Base-by-base conservation (phyloP, 768 basidiomycete genomes). In the Lentinula raphanica region DNA sequence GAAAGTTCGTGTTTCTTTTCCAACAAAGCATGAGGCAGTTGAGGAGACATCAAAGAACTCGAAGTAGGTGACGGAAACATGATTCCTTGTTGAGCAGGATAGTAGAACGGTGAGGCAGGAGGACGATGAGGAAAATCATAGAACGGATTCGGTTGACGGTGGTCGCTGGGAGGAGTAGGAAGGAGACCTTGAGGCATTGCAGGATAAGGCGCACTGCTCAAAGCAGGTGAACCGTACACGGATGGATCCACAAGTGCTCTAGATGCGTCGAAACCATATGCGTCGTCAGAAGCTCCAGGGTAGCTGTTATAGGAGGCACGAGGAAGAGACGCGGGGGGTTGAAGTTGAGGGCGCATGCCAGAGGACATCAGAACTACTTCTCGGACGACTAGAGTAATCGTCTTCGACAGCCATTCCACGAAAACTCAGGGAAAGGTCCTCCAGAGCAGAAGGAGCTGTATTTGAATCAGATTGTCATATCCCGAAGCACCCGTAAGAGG, bases 321-420 rank as follows among this genome's bases (percentile, higher is more conserved):
- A 59, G 74, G 75, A 64, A 79, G 66, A 32, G 63, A 67, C 15
- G 74, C 74, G 57, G 65, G 57, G 23, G 70, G 50, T 25, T 66
- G 50, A 60, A 69, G 59, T 58, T 64, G 59, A 54, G 71, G 66
- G 56, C 69, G 62, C 54, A 71, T 56, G 60, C 68, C 63, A 59
- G 68, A 68, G 6, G 59, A 62, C 50, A 67, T 74, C 36, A 36
- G 44, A 49, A 59, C 51, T 63, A 27, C 68, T 65, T 35, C 67
- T 71, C 51, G 74, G 74, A 57, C 78, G 79, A 58, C 75, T 65
- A 55, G 68, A 65, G 53, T 73, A 74, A 56, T 84, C 83, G 42
- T 84, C 83, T 63, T 81, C 83, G 19, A 83, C 81, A 6, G 69
- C 75, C 80, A 84, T 83, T 13, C 85, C 85, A 59, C 86, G 80